Evolutionary conservation across 2,329 filamentous ascomycete genomes (phyloP), one percentile per base, ranked within the genome.

Genomic region (Xylaria sp.): DNA sequence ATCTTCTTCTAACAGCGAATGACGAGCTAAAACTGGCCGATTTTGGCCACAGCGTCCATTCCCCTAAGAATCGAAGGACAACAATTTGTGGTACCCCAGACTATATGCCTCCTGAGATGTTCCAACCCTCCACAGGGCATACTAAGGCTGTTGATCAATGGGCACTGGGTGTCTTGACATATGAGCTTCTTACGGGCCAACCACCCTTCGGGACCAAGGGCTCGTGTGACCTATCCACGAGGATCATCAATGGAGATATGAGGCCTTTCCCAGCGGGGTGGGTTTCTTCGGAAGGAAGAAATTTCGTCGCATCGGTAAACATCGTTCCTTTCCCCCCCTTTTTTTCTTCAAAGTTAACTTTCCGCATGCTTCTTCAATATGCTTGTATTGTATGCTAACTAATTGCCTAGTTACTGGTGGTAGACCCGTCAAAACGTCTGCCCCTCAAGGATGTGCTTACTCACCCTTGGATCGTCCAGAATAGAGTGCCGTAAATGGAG

Each of bases 51-150:
- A 97, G 92, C 79, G 95, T 98, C 3, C 95, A 98, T 81, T 94
- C 95, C 3, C 95, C 95, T 25, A 97, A 97, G 81, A 96, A 95
- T 82, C 86, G 95, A 74, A 87, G 95, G 69, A 92, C 94, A 77
- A 98, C 95, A 60, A 93, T 98, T 88, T 98, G 95, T 80, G 96
- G 96, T 71, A 98, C 95, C n/a, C 88, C 98, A 42, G 96, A 98
- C 82, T 98, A 99, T 80, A 87, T 98, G 16, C 94, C 95, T 1
- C 96, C 96, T 6, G 95, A 99, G 88, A 98, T 98, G 95, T 88
- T 98, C 79, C 92, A 91, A 80, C 88, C 90, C 75, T 92, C 81
- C 10, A 12, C 1, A 96, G 32, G 87, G 78, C 98, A 98, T 82
- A 92, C 88, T 69, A 94, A 98, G 78, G 98, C 97, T 83, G 93